Conservation (phyloP, 257 asterid genomes). For the Paulownia fortunei region DNA sequence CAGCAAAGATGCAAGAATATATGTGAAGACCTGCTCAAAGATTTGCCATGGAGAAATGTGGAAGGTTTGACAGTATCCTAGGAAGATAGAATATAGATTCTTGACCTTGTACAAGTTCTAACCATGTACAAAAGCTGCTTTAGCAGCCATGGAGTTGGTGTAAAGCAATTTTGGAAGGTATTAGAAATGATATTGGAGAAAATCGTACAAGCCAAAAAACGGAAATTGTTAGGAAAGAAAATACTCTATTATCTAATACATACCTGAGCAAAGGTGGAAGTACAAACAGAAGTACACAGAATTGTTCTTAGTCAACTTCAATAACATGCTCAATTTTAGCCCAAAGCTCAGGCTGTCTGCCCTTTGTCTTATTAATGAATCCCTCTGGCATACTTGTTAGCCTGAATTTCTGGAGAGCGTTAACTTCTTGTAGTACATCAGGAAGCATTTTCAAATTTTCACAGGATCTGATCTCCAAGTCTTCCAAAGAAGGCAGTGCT, state of each 20-base stretch:
- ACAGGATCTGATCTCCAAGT: slow-evolving; percentile 38
- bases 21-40: not conserved
- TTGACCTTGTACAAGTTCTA: not conserved
- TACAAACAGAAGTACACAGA: not conserved
- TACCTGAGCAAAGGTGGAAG: not conserved
- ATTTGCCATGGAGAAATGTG: not conserved
- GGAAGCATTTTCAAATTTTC: slow-evolving; percentile 26
- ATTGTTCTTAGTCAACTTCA: not conserved
- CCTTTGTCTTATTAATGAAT: not conserved
- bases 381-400: not conserved
- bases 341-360: slow-evolving; percentile 7
- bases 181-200: not conserved
- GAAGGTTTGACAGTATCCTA: not conserved
- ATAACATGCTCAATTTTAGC: not conserved
- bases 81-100: not conserved
- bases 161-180: not conserved
- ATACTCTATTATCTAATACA: not conserved
- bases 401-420: not conserved
- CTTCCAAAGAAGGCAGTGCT: slow-evolving; percentile 31
- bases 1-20: too few relatives aligned
- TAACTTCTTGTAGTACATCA: not conserved
- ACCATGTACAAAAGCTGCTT: not conserved
- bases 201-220: too few relatives aligned
- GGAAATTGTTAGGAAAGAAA: too few relatives aligned
- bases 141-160: not conserved